A percentile compares a stretch with the other conserved stretches of the same genome.
phyloP scores from a whole-genome alignment of 2,329 filamentous ascomycete species.

The Chalara sp. region DNA sequence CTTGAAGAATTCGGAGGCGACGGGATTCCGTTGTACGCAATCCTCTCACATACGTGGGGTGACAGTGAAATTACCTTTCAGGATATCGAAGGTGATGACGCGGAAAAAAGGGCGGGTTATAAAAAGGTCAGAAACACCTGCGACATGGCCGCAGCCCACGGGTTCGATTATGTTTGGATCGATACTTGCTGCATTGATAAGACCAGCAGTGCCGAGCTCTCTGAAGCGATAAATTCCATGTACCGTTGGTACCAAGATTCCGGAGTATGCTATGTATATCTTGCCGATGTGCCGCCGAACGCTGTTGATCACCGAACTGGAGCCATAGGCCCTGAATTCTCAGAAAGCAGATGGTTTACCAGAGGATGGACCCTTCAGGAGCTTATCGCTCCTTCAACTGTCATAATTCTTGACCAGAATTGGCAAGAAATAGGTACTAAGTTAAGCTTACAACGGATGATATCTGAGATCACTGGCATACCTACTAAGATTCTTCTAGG shows the following conservation, averaged over 20 bases:
- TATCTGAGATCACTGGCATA: constrained; percentile 27
- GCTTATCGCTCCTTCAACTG: constrained; percentile 5
- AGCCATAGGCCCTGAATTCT: constrained; percentile 5
- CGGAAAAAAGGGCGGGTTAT: constrained; percentile 2
- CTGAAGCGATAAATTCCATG: too few species aligned
- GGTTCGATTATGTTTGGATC: too few species aligned
- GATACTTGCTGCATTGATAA: too few species aligned
- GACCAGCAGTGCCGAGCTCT: too few species aligned
- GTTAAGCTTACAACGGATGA: constrained; percentile 6
- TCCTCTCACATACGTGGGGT: constrained; percentile 28
- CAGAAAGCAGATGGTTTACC: constrained; percentile 6
- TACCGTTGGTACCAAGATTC: background rate
- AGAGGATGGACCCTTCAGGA: too few species aligned
- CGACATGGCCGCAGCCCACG: background rate
- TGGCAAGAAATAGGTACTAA: constrained; percentile 20
- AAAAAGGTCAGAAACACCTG: constrained; percentile 7
- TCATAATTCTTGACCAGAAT: constrained; percentile 19
- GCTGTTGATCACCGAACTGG: background rate
- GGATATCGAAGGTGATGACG: constrained; percentile 18
- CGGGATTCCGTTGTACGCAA: constrained; percentile 21
- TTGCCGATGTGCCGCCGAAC: constrained; percentile 4
- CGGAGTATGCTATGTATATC: constrained; percentile 9
- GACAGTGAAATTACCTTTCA: constrained; percentile 22
- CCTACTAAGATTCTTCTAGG: constrained; percentile 14
- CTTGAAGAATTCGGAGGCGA: constrained; percentile 3